phyloP scores from a whole-genome alignment of 768 basidiomycete genomes.

The Candolleomyces eurysporus region DNA sequence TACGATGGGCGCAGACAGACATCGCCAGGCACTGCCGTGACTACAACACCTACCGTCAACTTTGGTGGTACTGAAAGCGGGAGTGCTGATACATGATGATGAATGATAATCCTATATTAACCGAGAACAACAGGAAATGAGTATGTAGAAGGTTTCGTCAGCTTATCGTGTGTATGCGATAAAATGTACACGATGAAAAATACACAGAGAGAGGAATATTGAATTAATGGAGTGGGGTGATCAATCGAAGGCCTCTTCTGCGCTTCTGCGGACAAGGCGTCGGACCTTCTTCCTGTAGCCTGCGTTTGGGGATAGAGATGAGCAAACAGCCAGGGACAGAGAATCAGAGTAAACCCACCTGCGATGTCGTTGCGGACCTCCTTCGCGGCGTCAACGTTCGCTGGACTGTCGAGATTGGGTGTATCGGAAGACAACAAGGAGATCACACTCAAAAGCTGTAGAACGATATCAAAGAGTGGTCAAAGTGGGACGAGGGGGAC shows the following conservation, averaged over 20 bases:
- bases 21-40: too few species aligned
- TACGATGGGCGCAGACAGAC: too few species aligned
- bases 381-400: constrained; percentile 95
- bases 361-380: constrained; percentile 67
- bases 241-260: constrained; percentile 85
- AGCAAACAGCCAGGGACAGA: constrained; percentile 1
- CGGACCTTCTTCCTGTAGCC: constrained; percentile 97
- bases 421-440: constrained; percentile 90
- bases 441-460: constrained; percentile 91
- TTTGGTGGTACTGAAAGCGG: too few species aligned
- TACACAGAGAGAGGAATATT: too few species aligned
- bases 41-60: too few species aligned
- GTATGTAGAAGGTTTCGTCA: neutral
- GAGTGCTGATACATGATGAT: neutral
- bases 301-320: constrained; percentile 29
- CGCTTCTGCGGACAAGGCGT: constrained; percentile 78
- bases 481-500: constrained; percentile 15
- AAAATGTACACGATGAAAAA: neutral
- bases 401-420: constrained; percentile 91
- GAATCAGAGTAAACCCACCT: constrained; percentile 32
- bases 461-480: neutral
- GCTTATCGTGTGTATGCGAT: neutral
- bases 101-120: neutral
- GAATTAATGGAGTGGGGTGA: constrained; percentile 1
- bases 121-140: neutral